A percentile compares a stretch with the other conserved stretches of the same genome.
Evolutionary conservation across 441 rosid species (phyloP).

Genomic region (Euphorbia schlechtendalii): DNA sequence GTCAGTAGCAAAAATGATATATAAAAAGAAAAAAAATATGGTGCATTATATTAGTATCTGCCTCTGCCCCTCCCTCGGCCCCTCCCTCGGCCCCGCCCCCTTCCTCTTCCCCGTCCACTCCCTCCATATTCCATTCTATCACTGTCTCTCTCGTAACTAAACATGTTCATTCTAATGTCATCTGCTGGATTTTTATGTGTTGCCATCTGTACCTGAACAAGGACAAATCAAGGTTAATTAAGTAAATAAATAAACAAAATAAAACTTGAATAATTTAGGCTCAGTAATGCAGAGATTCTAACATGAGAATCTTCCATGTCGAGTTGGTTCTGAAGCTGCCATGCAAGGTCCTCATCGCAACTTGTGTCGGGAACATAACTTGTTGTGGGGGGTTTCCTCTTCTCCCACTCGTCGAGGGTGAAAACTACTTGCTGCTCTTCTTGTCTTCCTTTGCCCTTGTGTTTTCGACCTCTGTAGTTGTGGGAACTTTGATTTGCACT

Average conservation of each 20-base stretch:
- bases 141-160: slow-evolving; percentile 52
- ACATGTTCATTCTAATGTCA: slow-evolving; percentile 68
- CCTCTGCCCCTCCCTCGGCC: slow-evolving; percentile 30
- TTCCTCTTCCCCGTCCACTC: slow-evolving; percentile 43
- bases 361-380: slow-evolving; percentile 38
- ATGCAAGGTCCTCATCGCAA: slow-evolving; percentile 67
- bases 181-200: slow-evolving; percentile 40
- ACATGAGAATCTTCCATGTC: slow-evolving; percentile 72
- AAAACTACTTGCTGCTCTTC: slow-evolving; percentile 44
- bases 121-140: slow-evolving; percentile 33
- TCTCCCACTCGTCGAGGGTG: slow-evolving; percentile 76
- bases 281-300: slow-evolving; percentile 21
- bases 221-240: slow-evolving; percentile 6
- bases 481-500: slow-evolving; percentile 32
- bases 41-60: slow-evolving; percentile 5
- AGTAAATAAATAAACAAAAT: slow-evolving; percentile 1
- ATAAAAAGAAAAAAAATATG: too few relatives aligned
- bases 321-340: slow-evolving; percentile 77
- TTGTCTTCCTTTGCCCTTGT: slow-evolving; percentile 45
- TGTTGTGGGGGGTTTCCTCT: slow-evolving; percentile 32
- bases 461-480: slow-evolving; percentile 36
- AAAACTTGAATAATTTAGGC: neutral
- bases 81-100: slow-evolving; percentile 42
- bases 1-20: too few relatives aligned
- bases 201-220: slow-evolving; percentile 40